Evolutionary conservation across 352 stramenopile species (phyloP).

Genomic region (Phytophthora pluvialis): DNA sequence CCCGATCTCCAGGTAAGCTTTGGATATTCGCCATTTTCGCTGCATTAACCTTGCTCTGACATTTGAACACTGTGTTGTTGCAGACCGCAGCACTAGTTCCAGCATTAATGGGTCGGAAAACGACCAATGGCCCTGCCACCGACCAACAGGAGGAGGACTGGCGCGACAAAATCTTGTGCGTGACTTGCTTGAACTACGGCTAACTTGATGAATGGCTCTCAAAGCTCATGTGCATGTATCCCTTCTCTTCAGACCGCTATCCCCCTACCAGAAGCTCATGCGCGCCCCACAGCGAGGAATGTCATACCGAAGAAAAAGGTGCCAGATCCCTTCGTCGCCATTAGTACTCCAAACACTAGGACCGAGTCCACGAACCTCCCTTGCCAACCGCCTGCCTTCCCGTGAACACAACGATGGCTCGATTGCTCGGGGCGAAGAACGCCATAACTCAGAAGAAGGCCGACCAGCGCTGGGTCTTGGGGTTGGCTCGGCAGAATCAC

Average conservation of each 20-base stretch:
- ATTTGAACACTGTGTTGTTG: neutral
- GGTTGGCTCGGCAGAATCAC: slow-evolving; percentile 13
- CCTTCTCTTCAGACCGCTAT: slow-evolving; percentile 31
- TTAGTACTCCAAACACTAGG: slow-evolving; percentile 33
- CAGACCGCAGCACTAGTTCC: neutral
- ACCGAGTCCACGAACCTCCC: slow-evolving; percentile 31
- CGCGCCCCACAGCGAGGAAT: slow-evolving; percentile 19
- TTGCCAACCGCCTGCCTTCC: slow-evolving; percentile 3
- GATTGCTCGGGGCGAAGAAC: slow-evolving; percentile 3
- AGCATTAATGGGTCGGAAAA: neutral
- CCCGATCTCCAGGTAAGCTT: slow-evolving; percentile 24
- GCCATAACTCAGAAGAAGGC: slow-evolving; percentile 6
- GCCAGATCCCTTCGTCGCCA: slow-evolving; percentile 23
- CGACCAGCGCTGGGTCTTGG: slow-evolving; percentile 22
- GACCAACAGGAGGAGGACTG: slow-evolving; percentile 44
- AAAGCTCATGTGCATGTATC: neutral
- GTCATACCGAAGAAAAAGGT: slow-evolving; percentile 31
- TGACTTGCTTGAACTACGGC: slow-evolving; percentile 1
- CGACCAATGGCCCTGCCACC: neutral
- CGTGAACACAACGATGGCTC: neutral
- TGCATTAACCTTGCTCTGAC: neutral
- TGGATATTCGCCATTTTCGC: neutral
- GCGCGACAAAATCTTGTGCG: slow-evolving; percentile 51
- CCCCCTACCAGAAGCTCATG: slow-evolving; percentile 38
- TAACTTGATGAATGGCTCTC: neutral